Base-by-base conservation (phyloP, 257 asterid species). In the Solanum peruvianum region DNA sequence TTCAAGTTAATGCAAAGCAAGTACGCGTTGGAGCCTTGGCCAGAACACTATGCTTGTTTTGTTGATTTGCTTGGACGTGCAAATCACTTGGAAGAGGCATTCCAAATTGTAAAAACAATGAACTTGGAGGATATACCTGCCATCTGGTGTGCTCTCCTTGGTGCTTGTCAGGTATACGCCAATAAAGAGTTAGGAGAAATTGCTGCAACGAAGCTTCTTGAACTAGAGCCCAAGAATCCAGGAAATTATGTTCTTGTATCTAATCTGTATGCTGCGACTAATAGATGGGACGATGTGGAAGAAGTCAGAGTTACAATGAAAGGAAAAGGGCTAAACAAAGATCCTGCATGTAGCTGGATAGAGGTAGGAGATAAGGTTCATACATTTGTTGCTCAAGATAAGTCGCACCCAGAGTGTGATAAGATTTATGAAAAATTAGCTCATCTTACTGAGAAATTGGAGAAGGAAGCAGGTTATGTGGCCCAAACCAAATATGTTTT, bases 341-440 rank as follows among this genome's bases (percentile, higher is more conserved):
- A 93, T 73, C 98, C 98, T 7, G 98, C 97, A 23, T 96, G 99
- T 88, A 95, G 99, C 87, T 96, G 99, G 99, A 93, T 94, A 67
- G 97, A 95, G 86, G 73, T 93, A 45, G 92, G 94, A 35, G 87
- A 92, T 85, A 86, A 86, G 86, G 89, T 95, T 88, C 98, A 95
- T 88, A 87, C 92, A 2, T 96, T 96, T 87, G 88, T 76, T 37
- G 92, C 96, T 7, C 91, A 93, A 66, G 98, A 95, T 86, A 91
- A 87, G 87, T 93, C 96, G 58, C 99, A 95, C 88, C 98, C 96
- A 2, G 58, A 83, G 58, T 91, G 88, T 47, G 91, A 86, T 77
- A 92, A 90, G 73, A 95, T 95, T 77, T 91, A 93, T 52, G 87
- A 85, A 58, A 93, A 92, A 60, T 91, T 93, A 85, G 86, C 90